Evolutionary conservation across 164 flowering plant species (phyloP), one percentile per base, ranked within the genome.

Genomic region (Dillenia turbinata): DNA sequence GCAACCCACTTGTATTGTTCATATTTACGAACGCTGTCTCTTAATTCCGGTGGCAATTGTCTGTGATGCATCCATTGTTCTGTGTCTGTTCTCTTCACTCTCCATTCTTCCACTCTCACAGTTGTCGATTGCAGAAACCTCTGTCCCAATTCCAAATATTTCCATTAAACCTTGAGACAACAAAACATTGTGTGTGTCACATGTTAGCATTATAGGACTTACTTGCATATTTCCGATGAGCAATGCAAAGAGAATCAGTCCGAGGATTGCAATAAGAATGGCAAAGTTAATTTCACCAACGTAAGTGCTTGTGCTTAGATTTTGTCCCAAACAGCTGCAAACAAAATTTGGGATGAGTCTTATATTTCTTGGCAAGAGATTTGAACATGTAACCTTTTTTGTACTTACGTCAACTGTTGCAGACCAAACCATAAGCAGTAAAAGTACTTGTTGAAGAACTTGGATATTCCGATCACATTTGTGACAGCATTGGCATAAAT

Each of bases 11-110:
- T 91, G 63, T 86, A 91, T 47, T 89, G 97, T 69, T 89, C 92
- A 40, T 91, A 91, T 60, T 78, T 85, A 14, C 95, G 69, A 0
- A 91, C 86, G 1, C 85, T 75, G 52, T 83, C 82, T 73, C 75
- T 80, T 33, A 94, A 53, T 55, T 89, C 92, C 10, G 71, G 84
- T 7, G 99, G 97, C 11, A 94, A 83, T 76, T 94, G 97, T 73
- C 97, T 75, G 69, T 94, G 96, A 49, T 71, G 91, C 99, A 91
- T 94, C 99, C 99, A 94, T 66, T 88, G 88, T 66, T 94, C 99
- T 9, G 90, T 86, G 66, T 94, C 97, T 3, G 84, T 88, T 74
- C 96, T 77, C 81, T 72, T 82, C 58, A 89, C 83, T 61, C 99
- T 86, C 97, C 99, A 94, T 64, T 94, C 97, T 71, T 94, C 99